Conservation (phyloP, 2,329 filamentous ascomycete species). For the Myriosclerotinia duriaeana region DNA sequence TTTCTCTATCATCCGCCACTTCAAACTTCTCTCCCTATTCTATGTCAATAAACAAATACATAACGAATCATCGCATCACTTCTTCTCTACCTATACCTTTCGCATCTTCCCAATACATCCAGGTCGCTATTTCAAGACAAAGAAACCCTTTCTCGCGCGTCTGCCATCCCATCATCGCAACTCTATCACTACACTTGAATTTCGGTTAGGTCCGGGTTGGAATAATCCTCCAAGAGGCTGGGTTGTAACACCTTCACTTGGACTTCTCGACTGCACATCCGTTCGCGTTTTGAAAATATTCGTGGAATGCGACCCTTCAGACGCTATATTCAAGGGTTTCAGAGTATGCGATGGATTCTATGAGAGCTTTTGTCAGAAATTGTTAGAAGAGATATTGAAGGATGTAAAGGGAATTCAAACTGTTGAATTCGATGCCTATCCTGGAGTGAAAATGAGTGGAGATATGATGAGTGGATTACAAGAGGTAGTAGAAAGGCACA, state of each 20-base stretch:
- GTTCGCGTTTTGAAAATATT: conserved; percentile 64
- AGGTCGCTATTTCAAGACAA: conserved; percentile 69
- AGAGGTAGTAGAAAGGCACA: conserved; percentile 49
- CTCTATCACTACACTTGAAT: conserved; percentile 62
- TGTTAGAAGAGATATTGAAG: conserved; percentile 58
- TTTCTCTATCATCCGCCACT: conserved; percentile 58
- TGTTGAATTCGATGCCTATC: conserved; percentile 69
- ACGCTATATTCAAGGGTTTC: conserved; percentile 66
- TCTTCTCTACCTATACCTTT: conserved; percentile 63
- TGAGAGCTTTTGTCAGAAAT: conserved; percentile 60
- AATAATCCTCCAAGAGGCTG: conserved; percentile 67
- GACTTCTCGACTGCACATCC: conserved; percentile 60
- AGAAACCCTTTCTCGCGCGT: conserved; percentile 67
- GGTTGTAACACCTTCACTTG: conserved; percentile 64
- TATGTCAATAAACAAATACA: conserved; percentile 61
- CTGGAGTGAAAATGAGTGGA: conserved; percentile 62
- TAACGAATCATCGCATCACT: conserved; percentile 61
- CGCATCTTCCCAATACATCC: conserved; percentile 66
- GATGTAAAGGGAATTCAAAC: conserved; percentile 55
- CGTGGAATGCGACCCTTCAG: conserved; percentile 70
- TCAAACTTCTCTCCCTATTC: conserved; percentile 55
- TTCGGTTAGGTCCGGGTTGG: conserved; percentile 73
- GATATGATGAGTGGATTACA: conserved; percentile 64
- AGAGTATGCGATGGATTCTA: conserved; percentile 62
- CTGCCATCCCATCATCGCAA: conserved; percentile 60